phyloP scores from a whole-genome alignment of 345 rosid genomes.

The Zanthoxylum bungeanum region DNA sequence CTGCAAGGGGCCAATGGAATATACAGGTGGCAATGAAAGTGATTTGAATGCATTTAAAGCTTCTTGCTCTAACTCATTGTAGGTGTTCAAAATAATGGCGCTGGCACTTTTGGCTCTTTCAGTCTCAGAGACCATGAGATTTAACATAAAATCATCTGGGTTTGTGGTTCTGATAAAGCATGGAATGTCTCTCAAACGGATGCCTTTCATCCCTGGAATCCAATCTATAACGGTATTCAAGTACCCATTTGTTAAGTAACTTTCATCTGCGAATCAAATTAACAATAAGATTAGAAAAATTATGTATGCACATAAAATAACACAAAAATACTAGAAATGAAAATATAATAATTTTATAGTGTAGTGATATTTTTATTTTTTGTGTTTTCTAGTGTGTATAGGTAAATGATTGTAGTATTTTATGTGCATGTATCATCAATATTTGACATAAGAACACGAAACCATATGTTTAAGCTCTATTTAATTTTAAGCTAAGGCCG shows the following conservation, averaged over 20 bases:
- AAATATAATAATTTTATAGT: no score
- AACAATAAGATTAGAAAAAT: no score
- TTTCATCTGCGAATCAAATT: constrained; percentile 32
- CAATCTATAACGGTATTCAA: constrained; percentile 43
- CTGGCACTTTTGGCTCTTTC: constrained; percentile 34
- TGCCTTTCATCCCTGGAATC: constrained; percentile 41
- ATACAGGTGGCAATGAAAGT: constrained; percentile 33
- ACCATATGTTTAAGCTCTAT: no score
- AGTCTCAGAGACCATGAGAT: constrained; percentile 1
- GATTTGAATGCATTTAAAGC: constrained; percentile 26
- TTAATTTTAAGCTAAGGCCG: no score
- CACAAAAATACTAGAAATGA: no score
- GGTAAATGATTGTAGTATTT: no score
- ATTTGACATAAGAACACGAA: no score
- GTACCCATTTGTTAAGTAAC: constrained; percentile 43
- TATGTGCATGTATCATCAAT: no score
- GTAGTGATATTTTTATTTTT: no score
- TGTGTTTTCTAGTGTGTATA: no score
- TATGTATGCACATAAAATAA: no score
- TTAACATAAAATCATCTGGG: constrained; percentile 25
- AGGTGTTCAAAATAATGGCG: constrained; percentile 53
- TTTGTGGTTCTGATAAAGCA: constrained; percentile 41
- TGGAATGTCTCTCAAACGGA: constrained; percentile 43
- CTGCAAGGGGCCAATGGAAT: constrained; percentile 47
- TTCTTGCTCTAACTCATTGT: constrained; percentile 38